phyloP scores from a whole-genome alignment of 768 basidiomycete genomes.

The Suillus weaverae region DNA sequence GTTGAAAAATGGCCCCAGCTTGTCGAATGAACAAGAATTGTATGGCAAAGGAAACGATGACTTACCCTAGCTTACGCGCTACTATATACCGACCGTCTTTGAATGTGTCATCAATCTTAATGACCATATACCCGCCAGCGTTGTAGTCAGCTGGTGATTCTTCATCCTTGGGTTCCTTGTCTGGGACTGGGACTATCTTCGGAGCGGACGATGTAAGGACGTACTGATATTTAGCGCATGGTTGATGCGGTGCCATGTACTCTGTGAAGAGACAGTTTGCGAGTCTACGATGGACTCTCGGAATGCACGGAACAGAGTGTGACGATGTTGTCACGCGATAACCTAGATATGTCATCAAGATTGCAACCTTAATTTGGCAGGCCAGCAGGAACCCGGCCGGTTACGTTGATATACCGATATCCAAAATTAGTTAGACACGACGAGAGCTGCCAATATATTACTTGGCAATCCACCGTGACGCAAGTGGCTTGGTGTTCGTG shows the following conservation, averaged over 20 bases:
- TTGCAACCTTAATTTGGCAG: slow-evolving; percentile 1
- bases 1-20: slow-evolving; percentile 97
- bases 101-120: slow-evolving; percentile 82
- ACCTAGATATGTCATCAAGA: background rate
- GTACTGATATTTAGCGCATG: slow-evolving; percentile 75
- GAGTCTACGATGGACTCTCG: slow-evolving; percentile 8
- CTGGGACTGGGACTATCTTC: slow-evolving; percentile 70
- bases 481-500: too few relatives aligned
- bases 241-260: slow-evolving; percentile 65
- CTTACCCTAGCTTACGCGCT: slow-evolving; percentile 85
- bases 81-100: slow-evolving; percentile 82
- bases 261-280: slow-evolving; percentile 17
- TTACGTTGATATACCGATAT: background rate
- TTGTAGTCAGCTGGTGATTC: slow-evolving; percentile 86
- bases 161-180: slow-evolving; percentile 69
- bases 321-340: slow-evolving; percentile 10
- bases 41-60: slow-evolving; percentile 9
- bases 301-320: slow-evolving; percentile 10
- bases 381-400: background rate
- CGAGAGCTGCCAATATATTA: background rate
- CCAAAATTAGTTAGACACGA: background rate
- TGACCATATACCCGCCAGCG: slow-evolving; percentile 75
- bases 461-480: background rate
- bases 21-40: slow-evolving; percentile 15
- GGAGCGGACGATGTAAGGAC: slow-evolving; percentile 64